Conservation (phyloP, 805 yeast genomes). For the Starmera dryadoides region DNA sequence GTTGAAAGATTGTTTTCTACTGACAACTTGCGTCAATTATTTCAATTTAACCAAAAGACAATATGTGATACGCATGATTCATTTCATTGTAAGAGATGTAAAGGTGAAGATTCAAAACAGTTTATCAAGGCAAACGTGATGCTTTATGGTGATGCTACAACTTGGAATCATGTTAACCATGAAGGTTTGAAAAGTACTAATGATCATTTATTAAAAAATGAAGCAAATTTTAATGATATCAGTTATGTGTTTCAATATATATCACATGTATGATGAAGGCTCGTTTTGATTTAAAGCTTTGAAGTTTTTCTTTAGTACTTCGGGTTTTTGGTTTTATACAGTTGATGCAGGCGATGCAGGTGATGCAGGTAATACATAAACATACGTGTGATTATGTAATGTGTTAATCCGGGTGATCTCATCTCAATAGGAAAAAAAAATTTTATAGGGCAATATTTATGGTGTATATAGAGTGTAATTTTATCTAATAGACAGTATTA, state of each 20-base stretch:
- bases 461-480: too few relatives aligned
- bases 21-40: conserved; percentile 70
- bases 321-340: too few relatives aligned
- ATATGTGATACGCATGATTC: conserved; percentile 90
- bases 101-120: conserved; percentile 45
- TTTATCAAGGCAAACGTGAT: conserved; percentile 64
- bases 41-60: conserved; percentile 60
- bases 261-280: conserved; percentile 45
- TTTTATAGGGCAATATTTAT: too few relatives aligned
- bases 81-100: conserved; percentile 80
- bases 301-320: too few relatives aligned
- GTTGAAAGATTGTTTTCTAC: conserved; percentile 88
- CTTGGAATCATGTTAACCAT: conserved; percentile 89
- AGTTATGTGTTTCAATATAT: conserved; percentile 90
- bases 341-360: too few relatives aligned
- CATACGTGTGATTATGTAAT: too few relatives aligned
- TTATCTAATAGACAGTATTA: too few relatives aligned
- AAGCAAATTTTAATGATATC: conserved; percentile 58
- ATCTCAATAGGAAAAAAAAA: too few relatives aligned
- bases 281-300: too few relatives aligned
- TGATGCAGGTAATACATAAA: too few relatives aligned
- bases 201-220: conserved; percentile 74
- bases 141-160: conserved; percentile 95
- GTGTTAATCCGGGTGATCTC: too few relatives aligned
- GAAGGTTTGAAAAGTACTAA: conserved; percentile 56